Base-by-base conservation (phyloP, 768 basidiomycete genomes). In the Daedaleopsis nitida region DNA sequence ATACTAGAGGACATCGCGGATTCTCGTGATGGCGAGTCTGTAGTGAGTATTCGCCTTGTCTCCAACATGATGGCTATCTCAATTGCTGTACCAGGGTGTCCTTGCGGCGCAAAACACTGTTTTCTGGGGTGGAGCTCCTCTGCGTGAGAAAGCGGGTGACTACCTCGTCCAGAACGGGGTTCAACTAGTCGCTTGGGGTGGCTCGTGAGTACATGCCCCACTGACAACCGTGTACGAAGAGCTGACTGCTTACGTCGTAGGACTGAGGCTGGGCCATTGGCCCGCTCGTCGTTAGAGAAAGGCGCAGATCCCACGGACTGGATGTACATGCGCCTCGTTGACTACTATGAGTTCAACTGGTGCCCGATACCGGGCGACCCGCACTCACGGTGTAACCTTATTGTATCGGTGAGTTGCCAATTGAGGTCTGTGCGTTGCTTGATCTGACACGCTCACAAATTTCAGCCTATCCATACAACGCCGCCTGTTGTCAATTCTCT, bases 401-500 rank as follows among this genome's bases (percentile, higher is more conserved):
- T 72, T 42, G 52, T 69, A 24, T 57, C 59, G 52, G 70, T 72
- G 53, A 17, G 69, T 61, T 12, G 34, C 44, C 44, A 32, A 17
- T 45, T 7, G 1, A 3, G 17, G 8, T 45, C 44, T 5, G 21
- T 21, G 17, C 21, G n/a, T n/a, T 10, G 9, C 17, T 5, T 2
- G 38, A 12, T 38, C 24, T 24, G 23, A 16, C 23, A 34, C 21
- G 6, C 17, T 48, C 37, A 21, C 34, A 19, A 21, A 9, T 17
- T 19, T 17, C 44, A 70, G 69, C 68, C 69, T 8, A 52, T 55
- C 12, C 58, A 61, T 32, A 51, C 51, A 27, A 47, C 65, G 17
- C 70, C 69, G 4, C 63, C 65, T n/a, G 60, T 67, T 5, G 45
- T 69, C 27, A 70, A 67, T 48, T 62, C 66, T 32, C 23, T 57